These are phyloP conservation scores for Sporobolomyces phaffii DNA, from an alignment of 768 basidiomycete genomes.

Conservation along the genomic window DNA sequence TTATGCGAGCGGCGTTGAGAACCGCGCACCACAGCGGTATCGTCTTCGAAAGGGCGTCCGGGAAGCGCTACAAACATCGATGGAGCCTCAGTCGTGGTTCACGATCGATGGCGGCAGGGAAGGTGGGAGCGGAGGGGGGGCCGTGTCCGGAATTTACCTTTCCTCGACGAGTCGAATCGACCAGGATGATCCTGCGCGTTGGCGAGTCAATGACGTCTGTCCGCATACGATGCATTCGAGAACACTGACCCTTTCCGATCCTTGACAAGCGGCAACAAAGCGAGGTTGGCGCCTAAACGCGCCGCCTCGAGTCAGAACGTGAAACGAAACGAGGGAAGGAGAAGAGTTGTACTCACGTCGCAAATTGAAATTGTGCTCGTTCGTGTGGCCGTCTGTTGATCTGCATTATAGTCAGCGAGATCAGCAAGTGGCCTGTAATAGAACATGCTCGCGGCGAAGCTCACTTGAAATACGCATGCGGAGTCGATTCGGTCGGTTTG, in stretches of 20 bases:
- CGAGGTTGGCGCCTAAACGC: constrained; percentile 77
- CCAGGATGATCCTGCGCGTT: constrained; percentile 62
- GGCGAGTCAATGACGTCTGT: not conserved
- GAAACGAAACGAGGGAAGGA: constrained; percentile 58
- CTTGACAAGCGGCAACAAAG: constrained; percentile 59
- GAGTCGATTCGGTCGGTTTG: constrained; percentile 59
- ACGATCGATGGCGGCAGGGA: not conserved
- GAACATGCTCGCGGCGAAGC: not conserved
- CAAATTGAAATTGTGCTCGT: constrained; percentile 54
- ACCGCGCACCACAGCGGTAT: constrained; percentile 92
- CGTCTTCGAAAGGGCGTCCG: constrained; percentile 88
- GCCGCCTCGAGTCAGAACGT: constrained; percentile 56
- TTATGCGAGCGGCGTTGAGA: constrained; percentile 55
- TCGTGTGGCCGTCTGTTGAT: constrained; percentile 40
- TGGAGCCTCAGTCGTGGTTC: not conserved
- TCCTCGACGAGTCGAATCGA: constrained; percentile 87
- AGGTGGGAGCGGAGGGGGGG: not conserved
- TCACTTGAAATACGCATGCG: constrained; percentile 5
- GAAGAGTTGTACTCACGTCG: constrained; percentile 86
- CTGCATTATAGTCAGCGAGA: constrained; percentile 1
- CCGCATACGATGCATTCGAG: too few relatives aligned
- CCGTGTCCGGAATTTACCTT: too few relatives aligned
- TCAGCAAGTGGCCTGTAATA: constrained; percentile 38
- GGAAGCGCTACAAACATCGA: constrained; percentile 55
- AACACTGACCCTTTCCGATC: constrained; percentile 57